Conservation (phyloP, 164 flowering plant genomes). For the Platanus orientalis region DNA sequence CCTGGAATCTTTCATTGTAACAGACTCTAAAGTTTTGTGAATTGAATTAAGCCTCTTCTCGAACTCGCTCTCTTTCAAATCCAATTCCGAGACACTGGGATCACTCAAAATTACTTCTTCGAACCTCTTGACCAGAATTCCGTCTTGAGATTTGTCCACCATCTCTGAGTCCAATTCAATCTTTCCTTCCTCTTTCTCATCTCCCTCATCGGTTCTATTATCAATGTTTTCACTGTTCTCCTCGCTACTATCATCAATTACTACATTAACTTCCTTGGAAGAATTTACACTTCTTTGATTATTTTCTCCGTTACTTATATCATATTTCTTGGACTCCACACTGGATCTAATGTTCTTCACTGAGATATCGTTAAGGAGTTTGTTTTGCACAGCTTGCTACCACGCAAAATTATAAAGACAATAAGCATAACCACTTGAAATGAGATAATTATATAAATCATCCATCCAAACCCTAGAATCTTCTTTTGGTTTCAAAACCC, state of each 20-base stretch:
- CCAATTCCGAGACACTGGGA: slow-evolving; percentile 7
- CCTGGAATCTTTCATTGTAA: slow-evolving; percentile 35
- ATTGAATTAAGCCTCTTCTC: slow-evolving; percentile 34
- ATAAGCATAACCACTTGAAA: slow-evolving; percentile 34
- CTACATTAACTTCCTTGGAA: slow-evolving; percentile 22
- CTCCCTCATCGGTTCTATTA: slow-evolving; percentile 15
- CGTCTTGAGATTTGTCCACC: slow-evolving; percentile 9
- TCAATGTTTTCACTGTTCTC: too few species aligned
- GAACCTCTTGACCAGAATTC: too few species aligned
- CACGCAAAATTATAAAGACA: slow-evolving; percentile 76
- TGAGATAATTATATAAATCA: slow-evolving; percentile 44
- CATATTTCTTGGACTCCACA: slow-evolving; percentile 24
- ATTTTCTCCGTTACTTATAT: slow-evolving; percentile 15
- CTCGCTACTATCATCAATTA: slow-evolving; percentile 17
- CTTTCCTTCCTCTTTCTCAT: slow-evolving; percentile 77
- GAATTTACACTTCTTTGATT: slow-evolving; percentile 6
- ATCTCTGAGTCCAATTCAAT: slow-evolving; percentile 68
- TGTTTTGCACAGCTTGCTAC: slow-evolving; percentile 89
- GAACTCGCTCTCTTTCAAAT: slow-evolving; percentile 23
- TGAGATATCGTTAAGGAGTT: slow-evolving; percentile 52
- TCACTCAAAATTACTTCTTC: slow-evolving; percentile 3
- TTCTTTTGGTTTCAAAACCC: slow-evolving; percentile 11
- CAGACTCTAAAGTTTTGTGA: slow-evolving; percentile 36
- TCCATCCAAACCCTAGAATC: slow-evolving; percentile 60
- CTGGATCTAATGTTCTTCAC: slow-evolving; percentile 28